Evolutionary conservation across 148 eudicot genomes (phyloP).

Genomic region (Rhododendron henanense): DNA sequence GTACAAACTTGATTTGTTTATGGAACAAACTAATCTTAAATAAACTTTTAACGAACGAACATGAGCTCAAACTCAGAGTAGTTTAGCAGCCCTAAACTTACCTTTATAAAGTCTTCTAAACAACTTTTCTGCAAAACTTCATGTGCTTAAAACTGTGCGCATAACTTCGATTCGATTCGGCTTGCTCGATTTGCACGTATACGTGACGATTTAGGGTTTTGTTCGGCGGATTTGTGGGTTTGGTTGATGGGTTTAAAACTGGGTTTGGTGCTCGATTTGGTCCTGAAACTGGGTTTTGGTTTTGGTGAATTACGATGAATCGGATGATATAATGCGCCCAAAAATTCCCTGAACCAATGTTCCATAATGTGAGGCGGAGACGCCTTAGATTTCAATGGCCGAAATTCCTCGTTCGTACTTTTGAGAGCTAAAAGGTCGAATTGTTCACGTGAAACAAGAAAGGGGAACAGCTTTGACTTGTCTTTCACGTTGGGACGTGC

Average conservation of each 20-base stretch:
- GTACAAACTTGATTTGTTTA: too few relatives aligned
- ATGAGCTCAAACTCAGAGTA: too few relatives aligned
- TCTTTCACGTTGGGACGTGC: not conserved
- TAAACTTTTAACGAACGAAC: too few relatives aligned
- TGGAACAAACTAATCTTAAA: too few relatives aligned
- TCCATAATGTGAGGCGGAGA: not conserved
- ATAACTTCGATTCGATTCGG: not conserved
- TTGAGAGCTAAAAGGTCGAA: not conserved
- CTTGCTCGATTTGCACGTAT: not conserved
- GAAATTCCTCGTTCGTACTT: not conserved
- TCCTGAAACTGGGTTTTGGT: not conserved
- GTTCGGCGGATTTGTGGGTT: not conserved
- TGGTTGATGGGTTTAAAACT: not conserved
- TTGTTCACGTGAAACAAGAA: not conserved
- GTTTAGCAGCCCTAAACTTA: too few relatives aligned
- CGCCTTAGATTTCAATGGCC: not conserved
- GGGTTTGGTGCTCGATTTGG: not conserved
- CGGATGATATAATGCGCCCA: not conserved
- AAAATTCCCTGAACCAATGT: not conserved
- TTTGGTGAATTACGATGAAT: not conserved
- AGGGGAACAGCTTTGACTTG: not conserved
- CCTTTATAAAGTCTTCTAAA: not conserved
- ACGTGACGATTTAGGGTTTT: not conserved
- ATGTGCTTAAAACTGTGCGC: not conserved
- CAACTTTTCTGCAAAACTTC: not conserved